A percentile compares a stretch with the other conserved stretches of the same genome.
Conservation (phyloP, 306 rosid species). For the Prunus padus region DNA sequence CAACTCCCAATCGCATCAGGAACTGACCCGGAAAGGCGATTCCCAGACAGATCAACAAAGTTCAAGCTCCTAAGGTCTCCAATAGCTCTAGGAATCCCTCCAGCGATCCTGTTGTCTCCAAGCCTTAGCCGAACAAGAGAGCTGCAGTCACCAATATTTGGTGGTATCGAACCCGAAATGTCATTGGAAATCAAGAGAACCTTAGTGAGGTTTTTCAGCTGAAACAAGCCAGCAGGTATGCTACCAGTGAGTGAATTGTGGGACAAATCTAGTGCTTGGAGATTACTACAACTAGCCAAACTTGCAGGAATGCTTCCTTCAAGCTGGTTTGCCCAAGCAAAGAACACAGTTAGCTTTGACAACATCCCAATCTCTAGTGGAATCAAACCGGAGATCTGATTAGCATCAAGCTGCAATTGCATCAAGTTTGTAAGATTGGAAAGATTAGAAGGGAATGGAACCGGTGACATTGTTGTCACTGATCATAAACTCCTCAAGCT, state of each 20-base stretch:
- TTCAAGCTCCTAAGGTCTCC: slow-evolving; percentile 60
- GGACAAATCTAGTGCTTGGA: slow-evolving; percentile 79
- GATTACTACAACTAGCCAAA: slow-evolving; percentile 59
- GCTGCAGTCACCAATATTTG: slow-evolving; percentile 69
- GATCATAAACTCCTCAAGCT: slow-evolving; percentile 83
- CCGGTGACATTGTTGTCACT: slow-evolving; percentile 90
- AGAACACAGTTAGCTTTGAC: slow-evolving; percentile 61
- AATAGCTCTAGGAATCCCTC: slow-evolving; percentile 67
- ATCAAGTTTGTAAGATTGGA: slow-evolving; percentile 61
- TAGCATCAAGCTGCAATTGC: slow-evolving; percentile 85
- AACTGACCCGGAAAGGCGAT: slow-evolving; percentile 64
- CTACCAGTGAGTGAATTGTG: slow-evolving; percentile 71
- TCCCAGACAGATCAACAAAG: slow-evolving; percentile 74
- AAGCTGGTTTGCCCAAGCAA: slow-evolving; percentile 92
- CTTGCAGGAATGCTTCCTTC: slow-evolving; percentile 83
- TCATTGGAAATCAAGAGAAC: slow-evolving; percentile 81
- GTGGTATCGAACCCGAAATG: slow-evolving; percentile 76
- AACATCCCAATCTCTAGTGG: slow-evolving; percentile 73
- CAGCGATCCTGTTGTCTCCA: slow-evolving; percentile 67
- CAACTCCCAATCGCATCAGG: slow-evolving; percentile 85
- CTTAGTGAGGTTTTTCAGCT: slow-evolving; percentile 81
- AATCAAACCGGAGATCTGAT: slow-evolving; percentile 86
- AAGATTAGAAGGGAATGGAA: slow-evolving; percentile 73
- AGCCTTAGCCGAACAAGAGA: slow-evolving; percentile 81
- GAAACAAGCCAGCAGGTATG: slow-evolving; percentile 70